Evolutionary conservation across 2,329 filamentous ascomycete genomes (phyloP).

Genomic region (Aspergillus fijiensis): DNA sequence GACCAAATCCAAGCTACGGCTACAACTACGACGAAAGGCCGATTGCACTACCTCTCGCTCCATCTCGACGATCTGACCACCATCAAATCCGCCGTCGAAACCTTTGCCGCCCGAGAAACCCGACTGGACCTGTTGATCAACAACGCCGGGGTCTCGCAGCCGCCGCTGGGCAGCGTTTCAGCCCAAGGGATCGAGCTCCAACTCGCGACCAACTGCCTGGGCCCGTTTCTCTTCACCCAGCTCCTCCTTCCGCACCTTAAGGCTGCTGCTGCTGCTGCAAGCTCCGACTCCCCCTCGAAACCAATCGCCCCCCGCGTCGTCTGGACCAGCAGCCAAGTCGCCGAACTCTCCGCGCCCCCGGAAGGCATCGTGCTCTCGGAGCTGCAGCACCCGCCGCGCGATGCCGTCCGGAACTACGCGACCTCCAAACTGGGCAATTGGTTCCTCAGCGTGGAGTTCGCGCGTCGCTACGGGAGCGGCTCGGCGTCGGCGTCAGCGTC

Average conservation of each 20-base stretch:
- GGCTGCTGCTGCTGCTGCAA: constrained; percentile 31
- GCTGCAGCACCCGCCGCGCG: constrained; percentile 4
- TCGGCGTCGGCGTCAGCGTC: no score
- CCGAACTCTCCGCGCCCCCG: constrained; percentile 16
- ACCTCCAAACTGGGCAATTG: constrained; percentile 35
- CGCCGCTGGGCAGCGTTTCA: constrained; percentile 32
- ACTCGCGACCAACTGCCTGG: constrained; percentile 44
- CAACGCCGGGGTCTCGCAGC: constrained; percentile 41
- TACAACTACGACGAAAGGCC: constrained; percentile 18
- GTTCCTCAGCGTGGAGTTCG: constrained; percentile 32
- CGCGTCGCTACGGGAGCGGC: neutral
- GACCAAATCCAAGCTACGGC: no score
- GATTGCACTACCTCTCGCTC: constrained; percentile 47
- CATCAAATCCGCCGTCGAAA: constrained; percentile 26
- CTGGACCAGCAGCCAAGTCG: constrained; percentile 30
- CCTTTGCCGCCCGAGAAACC: constrained; percentile 36
- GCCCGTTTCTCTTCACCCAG: constrained; percentile 43
- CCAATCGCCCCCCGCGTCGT: constrained; percentile 33
- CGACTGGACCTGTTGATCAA: constrained; percentile 45
- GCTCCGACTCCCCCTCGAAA: neutral
- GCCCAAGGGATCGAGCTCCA: constrained; percentile 38
- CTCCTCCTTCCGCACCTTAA: constrained; percentile 37
- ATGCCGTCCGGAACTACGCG: constrained; percentile 31
- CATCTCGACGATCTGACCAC: constrained; percentile 38
- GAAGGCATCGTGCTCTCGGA: constrained; percentile 13